Base-by-base conservation (phyloP, 164 flowering plant genomes). In the Protea cynaroides region DNA sequence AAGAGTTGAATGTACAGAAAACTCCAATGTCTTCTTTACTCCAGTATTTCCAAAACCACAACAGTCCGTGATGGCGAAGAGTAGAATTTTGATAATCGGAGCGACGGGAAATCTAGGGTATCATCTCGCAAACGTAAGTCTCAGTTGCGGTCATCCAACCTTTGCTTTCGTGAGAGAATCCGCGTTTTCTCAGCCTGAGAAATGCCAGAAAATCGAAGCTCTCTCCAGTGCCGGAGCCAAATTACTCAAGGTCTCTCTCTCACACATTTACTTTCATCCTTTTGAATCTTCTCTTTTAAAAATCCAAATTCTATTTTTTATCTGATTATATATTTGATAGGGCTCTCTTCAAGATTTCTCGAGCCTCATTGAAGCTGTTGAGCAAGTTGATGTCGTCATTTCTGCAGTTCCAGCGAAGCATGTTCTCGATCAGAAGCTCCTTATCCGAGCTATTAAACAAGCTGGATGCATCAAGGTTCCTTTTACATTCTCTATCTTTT, bases 341-440 rank as follows among this genome's bases (percentile, higher is more conserved):
- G 97, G 97, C 59, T 86, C 89, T 3, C 58, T 90, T 53, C 73
- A 85, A 50, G 94, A 90, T 69, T 78, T 78, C 40, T 54, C 64
- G 67, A 84, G 81, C 53, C 69, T 90, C 0, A 43, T 76, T 12
- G 79, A 78, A 69, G 92, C 92, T 0, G 50, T 90, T 52, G 77
- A 82, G 75, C 81, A 71, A 71, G 94, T 88, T 22, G 92, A 88
- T 69, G 88, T 88, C 7, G 94, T 90, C 62, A 90, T 90, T 21
- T 86, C 83, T 59, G 84, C 92, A 17, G 79, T 86, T 63, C 55
- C 88, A 0, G 50, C 86, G 1, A 83, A 72, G 54, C 86, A 84
- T 36, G 87, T 58, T 54, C 76, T 75, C 15, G 80, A 79, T 40
- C 94, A 90, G 84, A 86, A 77, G 76, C 82, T 64, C 54, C 82